Evolutionary conservation across 2,329 filamentous ascomycete genomes (phyloP), one percentile per base, ranked within the genome.

Genomic region (Aspergillus sp.): DNA sequence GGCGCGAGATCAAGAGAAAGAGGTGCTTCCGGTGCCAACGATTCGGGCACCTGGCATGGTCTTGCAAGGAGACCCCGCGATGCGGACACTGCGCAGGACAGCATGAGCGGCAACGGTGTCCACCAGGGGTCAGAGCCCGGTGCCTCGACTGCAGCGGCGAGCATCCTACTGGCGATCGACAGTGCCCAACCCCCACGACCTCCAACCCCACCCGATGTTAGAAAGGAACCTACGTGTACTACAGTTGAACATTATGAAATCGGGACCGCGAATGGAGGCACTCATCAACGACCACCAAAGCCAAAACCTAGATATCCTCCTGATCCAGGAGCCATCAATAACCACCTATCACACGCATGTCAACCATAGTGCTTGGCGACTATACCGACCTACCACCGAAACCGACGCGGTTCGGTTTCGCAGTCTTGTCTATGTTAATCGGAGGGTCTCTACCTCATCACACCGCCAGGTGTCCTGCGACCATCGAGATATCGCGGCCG

Each of bases 221-320:
- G 9, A 36, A 41, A 6, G 15, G 41, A 61, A 53, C 39, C 45
- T 57, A n/a, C 36, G 44, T 15, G 22, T 60, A 43, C 43, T 60
- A 45, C 42, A 60, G 32, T 26, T 58, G 13, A 61, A 67, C 38
- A 67, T 64, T 0, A 63, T 62, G 55, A 70, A 66, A 63, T 68
- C 59, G 0, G 51, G 57, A n/a, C 34, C 57, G 24, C 42, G 56
- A 5, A 71, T 69, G 56, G 64, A 70, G 48, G 68, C 62, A 8
- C 64, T 72, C 5, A 66, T 71, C 44, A 71, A 70, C 17, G 55
- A 71, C 41, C 55, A 48, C 20, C 24, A 62, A 20, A 69, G 53
- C 41, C 53, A 65, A 45, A 54, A 65, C 13, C 62, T 71, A 3
- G 64, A 72, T 26, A 30, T 71, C 0, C 56, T 66, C 3, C 53